phyloP scores from a whole-genome alignment of 2,329 filamentous ascomycete species.

The Trichoderma asperellum region DNA sequence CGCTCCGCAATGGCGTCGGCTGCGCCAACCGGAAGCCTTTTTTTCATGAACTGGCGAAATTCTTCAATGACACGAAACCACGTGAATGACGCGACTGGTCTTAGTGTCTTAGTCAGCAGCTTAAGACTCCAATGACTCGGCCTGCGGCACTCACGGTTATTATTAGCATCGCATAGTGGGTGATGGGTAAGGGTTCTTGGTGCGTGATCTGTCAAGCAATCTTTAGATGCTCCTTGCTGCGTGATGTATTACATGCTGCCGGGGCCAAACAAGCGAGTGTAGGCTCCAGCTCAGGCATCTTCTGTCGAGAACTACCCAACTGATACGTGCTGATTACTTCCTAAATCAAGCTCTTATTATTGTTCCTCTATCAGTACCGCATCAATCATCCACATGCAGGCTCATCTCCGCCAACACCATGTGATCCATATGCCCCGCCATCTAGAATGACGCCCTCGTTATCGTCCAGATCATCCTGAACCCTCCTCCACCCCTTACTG shows the following conservation, averaged over 20 bases:
- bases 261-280: too few species aligned
- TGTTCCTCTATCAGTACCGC: background rate
- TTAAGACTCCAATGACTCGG: background rate
- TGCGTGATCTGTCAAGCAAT: background rate
- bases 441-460: slow-evolving; percentile 64
- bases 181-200: background rate
- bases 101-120: slow-evolving; percentile 14
- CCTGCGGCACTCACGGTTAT: background rate
- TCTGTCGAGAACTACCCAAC: too few species aligned
- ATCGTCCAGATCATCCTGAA: slow-evolving; percentile 63
- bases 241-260: too few species aligned
- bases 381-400: slow-evolving; percentile 44
- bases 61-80: slow-evolving; percentile 42
- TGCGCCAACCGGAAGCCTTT: background rate
- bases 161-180: background rate
- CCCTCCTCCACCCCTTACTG: slow-evolving; percentile 58
- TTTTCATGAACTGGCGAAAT: background rate
- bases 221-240: background rate
- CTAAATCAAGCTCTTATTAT: background rate
- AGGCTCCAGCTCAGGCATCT: too few species aligned
- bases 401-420: slow-evolving; percentile 37
- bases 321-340: background rate
- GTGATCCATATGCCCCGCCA: slow-evolving; percentile 54
- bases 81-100: slow-evolving; percentile 35
- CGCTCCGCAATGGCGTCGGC: background rate